A percentile compares a stretch with the other conserved stretches of the same genome.
phyloP scores from a whole-genome alignment of 345 rosid genomes.

The Citrus mangshanensis region DNA sequence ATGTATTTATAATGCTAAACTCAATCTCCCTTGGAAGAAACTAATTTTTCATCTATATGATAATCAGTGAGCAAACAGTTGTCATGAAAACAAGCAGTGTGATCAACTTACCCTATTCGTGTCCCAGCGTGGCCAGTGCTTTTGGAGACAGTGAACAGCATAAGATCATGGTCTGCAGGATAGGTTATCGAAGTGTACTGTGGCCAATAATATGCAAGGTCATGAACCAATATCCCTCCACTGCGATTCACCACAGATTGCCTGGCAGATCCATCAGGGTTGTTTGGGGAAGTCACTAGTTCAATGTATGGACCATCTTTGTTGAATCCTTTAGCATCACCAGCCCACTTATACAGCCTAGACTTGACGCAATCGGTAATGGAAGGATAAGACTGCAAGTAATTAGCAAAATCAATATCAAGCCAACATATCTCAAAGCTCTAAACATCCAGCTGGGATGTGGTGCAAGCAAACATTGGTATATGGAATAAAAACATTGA shows the following conservation, averaged over 20 bases:
- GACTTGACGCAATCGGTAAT: conserved; percentile 83
- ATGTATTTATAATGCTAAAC: not conserved
- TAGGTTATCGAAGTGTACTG: conserved; percentile 78
- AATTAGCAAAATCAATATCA: conserved; percentile 16
- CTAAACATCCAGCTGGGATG: not conserved
- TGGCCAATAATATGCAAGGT: conserved; percentile 95
- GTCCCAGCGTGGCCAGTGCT: conserved; percentile 90
- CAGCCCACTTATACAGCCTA: conserved; percentile 73
- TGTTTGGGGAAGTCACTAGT: conserved; percentile 88
- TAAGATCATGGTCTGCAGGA: conserved; percentile 69
- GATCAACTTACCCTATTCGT: conserved; percentile 72
- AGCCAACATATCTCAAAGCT: not conserved
- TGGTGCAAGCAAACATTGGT: not conserved
- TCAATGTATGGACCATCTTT: conserved; percentile 76
- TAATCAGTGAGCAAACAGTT: not conserved
- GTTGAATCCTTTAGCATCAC: conserved; percentile 64
- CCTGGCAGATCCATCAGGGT: conserved; percentile 83
- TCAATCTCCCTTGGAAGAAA: not conserved
- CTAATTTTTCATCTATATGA: not conserved
- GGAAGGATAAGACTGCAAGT: conserved; percentile 67
- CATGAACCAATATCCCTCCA: conserved; percentile 74
- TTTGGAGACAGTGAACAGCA: conserved; percentile 86
- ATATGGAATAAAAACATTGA: too few species aligned
- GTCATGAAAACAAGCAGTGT: not conserved
- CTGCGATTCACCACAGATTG: conserved; percentile 60